A percentile compares a stretch with the other conserved stretches of the same genome.
Evolutionary conservation across 805 yeast species (phyloP).

Genomic region (Pichia nanzhaoensis): DNA sequence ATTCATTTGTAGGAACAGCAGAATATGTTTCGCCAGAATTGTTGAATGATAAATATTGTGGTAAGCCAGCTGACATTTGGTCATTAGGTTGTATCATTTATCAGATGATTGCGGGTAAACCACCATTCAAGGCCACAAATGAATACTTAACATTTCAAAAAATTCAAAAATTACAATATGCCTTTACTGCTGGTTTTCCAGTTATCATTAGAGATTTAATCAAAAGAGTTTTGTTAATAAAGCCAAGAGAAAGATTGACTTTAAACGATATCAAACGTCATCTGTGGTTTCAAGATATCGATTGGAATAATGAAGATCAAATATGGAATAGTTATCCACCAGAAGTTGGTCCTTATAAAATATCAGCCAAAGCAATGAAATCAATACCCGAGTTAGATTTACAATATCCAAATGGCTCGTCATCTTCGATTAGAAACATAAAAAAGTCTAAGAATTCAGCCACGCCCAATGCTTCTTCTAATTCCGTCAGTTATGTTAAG

Average conservation of each 20-base stretch:
- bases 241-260: slow-evolving; percentile 57
- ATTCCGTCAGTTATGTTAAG: not conserved
- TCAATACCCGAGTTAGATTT: slow-evolving; percentile 51
- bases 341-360: slow-evolving; percentile 61
- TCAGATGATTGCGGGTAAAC: slow-evolving; percentile 61
- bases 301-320: slow-evolving; percentile 46
- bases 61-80: slow-evolving; percentile 57
- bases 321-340: slow-evolving; percentile 62
- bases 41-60: slow-evolving; percentile 62
- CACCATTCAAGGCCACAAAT: slow-evolving; percentile 78
- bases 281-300: slow-evolving; percentile 50
- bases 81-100: slow-evolving; percentile 55
- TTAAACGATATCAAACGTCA: slow-evolving; percentile 55
- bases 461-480: slow-evolving; percentile 1
- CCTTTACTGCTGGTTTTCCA: slow-evolving; percentile 83
- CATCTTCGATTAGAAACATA: slow-evolving; percentile 4
- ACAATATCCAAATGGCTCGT: slow-evolving; percentile 16
- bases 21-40: slow-evolving; percentile 81
- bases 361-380: slow-evolving; percentile 74
- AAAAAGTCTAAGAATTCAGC: slow-evolving; percentile 8
- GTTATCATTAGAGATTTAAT: slow-evolving; percentile 64
- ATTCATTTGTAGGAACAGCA: slow-evolving; percentile 81
- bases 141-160: slow-evolving; percentile 79
- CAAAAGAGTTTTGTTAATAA: slow-evolving; percentile 56
- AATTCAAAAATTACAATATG: slow-evolving; percentile 71